These are phyloP conservation scores for Gossypium davidsonii DNA, from an alignment of 441 rosid species.

Conservation along the genomic window DNA sequence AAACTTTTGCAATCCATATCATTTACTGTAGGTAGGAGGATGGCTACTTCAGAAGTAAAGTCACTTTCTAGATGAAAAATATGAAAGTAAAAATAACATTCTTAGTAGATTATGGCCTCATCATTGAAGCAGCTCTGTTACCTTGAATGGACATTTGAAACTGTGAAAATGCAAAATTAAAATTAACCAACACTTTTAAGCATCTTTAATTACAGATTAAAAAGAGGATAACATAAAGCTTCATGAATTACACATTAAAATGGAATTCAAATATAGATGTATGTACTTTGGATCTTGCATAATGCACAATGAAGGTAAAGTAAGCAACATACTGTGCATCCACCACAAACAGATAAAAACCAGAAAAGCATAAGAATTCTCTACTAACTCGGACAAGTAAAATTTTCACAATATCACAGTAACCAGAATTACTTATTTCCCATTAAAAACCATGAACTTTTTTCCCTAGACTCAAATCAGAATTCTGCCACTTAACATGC, in stretches of 20 bases:
- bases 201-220: conserved; percentile 2
- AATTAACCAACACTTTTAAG: neutral
- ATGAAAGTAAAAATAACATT: neutral
- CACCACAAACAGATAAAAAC: neutral
- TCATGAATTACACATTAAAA: neutral
- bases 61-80: neutral
- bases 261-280: neutral
- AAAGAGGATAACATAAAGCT: neutral
- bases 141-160: neutral
- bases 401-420: neutral
- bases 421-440: neutral
- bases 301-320: neutral
- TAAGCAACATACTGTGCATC: neutral
- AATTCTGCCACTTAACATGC: neutral
- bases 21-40: neutral
- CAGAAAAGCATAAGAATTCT: neutral
- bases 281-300: neutral
- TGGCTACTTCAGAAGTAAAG: neutral
- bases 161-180: neutral
- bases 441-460: neutral
- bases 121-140: neutral
- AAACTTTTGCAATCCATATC: too few relatives aligned
- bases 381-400: neutral
- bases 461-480: neutral
- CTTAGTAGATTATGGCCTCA: neutral